phyloP scores from a whole-genome alignment of 2,329 filamentous ascomycete species.

The Trichoderma asperellum region DNA sequence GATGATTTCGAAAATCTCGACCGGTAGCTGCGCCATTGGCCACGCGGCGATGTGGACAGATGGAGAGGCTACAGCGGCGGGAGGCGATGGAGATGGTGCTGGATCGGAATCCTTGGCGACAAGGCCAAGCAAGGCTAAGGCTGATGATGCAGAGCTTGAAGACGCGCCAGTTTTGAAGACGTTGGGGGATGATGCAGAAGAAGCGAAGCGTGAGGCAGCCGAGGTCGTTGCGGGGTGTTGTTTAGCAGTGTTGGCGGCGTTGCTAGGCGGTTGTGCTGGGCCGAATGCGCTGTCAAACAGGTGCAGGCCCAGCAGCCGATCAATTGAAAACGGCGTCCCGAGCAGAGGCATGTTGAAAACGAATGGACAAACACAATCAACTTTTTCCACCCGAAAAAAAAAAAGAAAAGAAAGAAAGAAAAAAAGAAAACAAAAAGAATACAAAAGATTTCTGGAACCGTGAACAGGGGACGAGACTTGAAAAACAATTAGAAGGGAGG shows the following conservation, averaged over 20 bases:
- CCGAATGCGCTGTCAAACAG: conserved; percentile 22
- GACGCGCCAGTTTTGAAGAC: background rate
- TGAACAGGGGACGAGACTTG: background rate
- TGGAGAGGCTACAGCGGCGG: conserved; percentile 38
- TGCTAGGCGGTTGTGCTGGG: conserved; percentile 9
- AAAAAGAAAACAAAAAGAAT: no score
- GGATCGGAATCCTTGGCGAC: background rate
- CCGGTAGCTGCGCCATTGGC: conserved; percentile 51
- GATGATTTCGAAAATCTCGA: conserved; percentile 66
- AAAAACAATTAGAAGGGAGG: background rate
- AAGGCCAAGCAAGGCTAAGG: conserved; percentile 8
- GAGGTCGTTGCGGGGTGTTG: conserved; percentile 17
- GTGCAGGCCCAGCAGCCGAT: conserved; percentile 23
- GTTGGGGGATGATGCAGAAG: conserved; percentile 8
- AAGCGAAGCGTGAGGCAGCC: background rate
- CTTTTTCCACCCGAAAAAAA: background rate
- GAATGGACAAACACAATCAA: background rate
- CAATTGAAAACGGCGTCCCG: conserved; percentile 15
- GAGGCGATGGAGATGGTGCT: background rate
- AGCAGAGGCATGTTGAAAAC: conserved; percentile 16
- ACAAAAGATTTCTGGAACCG: background rate
- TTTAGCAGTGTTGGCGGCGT: conserved; percentile 14
- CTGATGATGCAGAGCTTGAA: conserved; percentile 8
- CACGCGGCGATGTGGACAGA: conserved; percentile 33
- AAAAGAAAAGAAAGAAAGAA: no score